Evolutionary conservation across 2,329 filamentous ascomycete species (phyloP).

Genomic region (Ilyonectria mors-panacis): DNA sequence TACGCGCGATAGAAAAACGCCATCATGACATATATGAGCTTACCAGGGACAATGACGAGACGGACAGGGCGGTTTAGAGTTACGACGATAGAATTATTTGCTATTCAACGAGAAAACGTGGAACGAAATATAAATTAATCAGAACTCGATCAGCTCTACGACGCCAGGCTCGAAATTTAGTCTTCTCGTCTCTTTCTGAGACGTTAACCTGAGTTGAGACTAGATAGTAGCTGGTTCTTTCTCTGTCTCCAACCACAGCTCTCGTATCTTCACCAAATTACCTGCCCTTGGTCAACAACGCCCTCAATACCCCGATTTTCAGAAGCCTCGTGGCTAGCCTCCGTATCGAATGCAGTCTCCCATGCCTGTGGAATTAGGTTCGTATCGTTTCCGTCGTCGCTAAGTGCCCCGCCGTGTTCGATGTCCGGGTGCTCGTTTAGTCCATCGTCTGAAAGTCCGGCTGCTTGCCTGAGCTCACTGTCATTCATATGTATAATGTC

Average conservation of each 20-base stretch:
- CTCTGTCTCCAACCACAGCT: neutral
- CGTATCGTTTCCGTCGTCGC: neutral
- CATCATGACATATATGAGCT: conserved; percentile 1
- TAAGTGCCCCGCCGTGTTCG: neutral
- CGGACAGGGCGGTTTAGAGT: neutral
- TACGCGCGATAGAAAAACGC: neutral
- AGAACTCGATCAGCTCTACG: no score
- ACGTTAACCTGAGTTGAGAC: neutral
- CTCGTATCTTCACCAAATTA: neutral
- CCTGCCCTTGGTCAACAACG: neutral
- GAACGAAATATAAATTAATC: neutral
- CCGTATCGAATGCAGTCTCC: neutral
- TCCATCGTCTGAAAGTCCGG: neutral
- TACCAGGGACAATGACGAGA: neutral
- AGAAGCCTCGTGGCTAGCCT: neutral
- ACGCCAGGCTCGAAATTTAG: no score
- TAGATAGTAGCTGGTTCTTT: neutral
- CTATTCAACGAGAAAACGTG: neutral
- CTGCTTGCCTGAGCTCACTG: neutral
- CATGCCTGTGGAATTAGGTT: neutral
- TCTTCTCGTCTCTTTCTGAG: neutral
- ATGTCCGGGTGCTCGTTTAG: no score
- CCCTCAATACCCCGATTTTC: neutral
- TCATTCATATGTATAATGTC: neutral
- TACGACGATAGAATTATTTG: neutral